phyloP scores from a whole-genome alignment of 2,329 filamentous ascomycete species.

The Verticillium zaregamsianum region DNA sequence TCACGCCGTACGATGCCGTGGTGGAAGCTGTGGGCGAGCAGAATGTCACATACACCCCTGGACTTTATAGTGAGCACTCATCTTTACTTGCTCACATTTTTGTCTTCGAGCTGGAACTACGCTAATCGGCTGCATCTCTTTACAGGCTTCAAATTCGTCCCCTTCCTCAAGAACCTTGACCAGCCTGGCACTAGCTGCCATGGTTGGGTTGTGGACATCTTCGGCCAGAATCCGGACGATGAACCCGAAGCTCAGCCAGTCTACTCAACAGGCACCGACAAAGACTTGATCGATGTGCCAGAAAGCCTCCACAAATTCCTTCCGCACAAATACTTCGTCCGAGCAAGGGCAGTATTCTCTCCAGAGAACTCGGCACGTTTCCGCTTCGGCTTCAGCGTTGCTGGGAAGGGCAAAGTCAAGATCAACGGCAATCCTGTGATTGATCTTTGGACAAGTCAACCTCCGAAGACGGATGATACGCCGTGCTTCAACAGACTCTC shows the following conservation, averaged over 20 bases:
- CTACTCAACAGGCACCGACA: slow-evolving; percentile 5
- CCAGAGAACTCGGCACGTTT: slow-evolving; percentile 6
- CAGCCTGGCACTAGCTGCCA: not conserved
- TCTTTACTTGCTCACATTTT: slow-evolving; percentile 6
- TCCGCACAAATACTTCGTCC: slow-evolving; percentile 10
- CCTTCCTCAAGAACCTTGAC: slow-evolving; percentile 6
- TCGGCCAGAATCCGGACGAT: slow-evolving; percentile 8
- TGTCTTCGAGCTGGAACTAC: not conserved
- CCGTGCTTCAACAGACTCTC: slow-evolving; percentile 13
- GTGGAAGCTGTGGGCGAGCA: slow-evolving; percentile 25
- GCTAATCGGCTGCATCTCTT: not conserved
- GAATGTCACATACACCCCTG: slow-evolving; percentile 48
- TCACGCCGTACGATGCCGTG: slow-evolving; percentile 24
- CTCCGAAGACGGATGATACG: slow-evolving; percentile 9
- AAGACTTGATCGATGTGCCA: slow-evolving; percentile 10
- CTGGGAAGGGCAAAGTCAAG: slow-evolving; percentile 26
- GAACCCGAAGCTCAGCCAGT: slow-evolving; percentile 2
- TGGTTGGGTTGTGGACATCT: slow-evolving; percentile 11
- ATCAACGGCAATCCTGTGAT: slow-evolving; percentile 25
- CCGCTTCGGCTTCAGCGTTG: slow-evolving; percentile 27
- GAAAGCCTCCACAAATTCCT: slow-evolving; percentile 10
- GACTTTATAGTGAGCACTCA: slow-evolving; percentile 47
- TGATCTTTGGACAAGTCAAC: slow-evolving; percentile 16
- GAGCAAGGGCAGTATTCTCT: slow-evolving; percentile 6
- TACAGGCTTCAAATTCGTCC: slow-evolving; percentile 12